Percentiles rank a stretch among this genome's conserved stretches.
Evolutionary conservation across 2,329 filamentous ascomycete species (phyloP).

Genomic region (Xylaria sp.): DNA sequence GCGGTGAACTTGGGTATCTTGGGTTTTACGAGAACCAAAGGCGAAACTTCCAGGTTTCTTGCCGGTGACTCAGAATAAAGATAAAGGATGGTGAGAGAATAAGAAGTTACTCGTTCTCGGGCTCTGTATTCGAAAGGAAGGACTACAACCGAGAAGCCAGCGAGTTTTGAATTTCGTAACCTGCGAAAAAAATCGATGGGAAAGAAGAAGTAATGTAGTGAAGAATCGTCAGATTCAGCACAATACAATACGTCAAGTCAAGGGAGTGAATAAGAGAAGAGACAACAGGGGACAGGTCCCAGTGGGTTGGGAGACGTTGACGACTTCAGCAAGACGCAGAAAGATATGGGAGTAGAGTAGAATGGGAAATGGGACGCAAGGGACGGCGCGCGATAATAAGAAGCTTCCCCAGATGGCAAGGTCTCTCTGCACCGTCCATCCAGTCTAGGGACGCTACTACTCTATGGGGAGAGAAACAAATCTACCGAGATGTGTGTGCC

Average conservation of each 20-base stretch:
- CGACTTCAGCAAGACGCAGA: conserved; percentile 31
- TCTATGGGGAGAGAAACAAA: background rate
- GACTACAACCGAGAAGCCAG: conserved; percentile 40
- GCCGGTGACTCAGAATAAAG: conserved; percentile 39
- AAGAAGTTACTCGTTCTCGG: conserved; percentile 30
- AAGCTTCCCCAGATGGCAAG: conserved; percentile 36
- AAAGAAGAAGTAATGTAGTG: conserved; percentile 25
- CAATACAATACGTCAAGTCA: conserved; percentile 38
- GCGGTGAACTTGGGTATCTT: conserved; percentile 8
- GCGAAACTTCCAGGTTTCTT: conserved; percentile 53
- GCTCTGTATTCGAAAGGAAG: conserved; percentile 41
- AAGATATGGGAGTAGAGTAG: conserved; percentile 12
- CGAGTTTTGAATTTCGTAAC: conserved; percentile 45
- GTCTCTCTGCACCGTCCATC: conserved; percentile 18
- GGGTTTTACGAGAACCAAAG: conserved; percentile 45
- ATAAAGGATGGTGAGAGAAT: conserved; percentile 39
- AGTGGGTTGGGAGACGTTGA: conserved; percentile 35
- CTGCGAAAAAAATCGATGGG: conserved; percentile 42
- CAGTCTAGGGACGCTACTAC: background rate
- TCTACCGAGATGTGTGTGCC: conserved; percentile 28
- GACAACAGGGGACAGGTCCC: conserved; percentile 44
- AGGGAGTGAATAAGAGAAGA: conserved; percentile 46
- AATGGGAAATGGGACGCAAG: conserved; percentile 27
- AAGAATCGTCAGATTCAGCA: conserved; percentile 35
- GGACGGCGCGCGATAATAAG: conserved; percentile 39